Evolutionary conservation across 768 basidiomycete genomes (phyloP), one percentile per base, ranked within the genome.

Genomic region (Paxillus ammoniavirescens): DNA sequence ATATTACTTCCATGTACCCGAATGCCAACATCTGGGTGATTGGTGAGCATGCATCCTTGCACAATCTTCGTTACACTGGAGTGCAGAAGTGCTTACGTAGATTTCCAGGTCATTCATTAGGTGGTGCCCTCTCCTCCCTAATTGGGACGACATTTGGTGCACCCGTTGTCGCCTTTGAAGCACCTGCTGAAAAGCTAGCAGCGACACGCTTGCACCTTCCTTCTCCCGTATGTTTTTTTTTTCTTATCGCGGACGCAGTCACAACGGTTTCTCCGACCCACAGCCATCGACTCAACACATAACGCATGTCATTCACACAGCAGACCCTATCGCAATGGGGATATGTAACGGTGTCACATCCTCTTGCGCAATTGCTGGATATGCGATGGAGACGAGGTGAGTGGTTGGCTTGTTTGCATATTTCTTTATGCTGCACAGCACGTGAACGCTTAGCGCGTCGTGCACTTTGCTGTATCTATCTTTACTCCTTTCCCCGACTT

Each of bases 271-370:
- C 15, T 45, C 38, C 17, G 40, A 14, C 44, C 4, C 30, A 15
- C 60, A 89, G 87, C 88, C 86, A 0, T 84, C 86, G 2, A 77
- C 77, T 0, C 81, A 84, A 3, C 89, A 91, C 57, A 76, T 96
- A 40, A 93, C 88, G 0, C 93, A 98, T 63, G 77, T 98, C 8
- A 96, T 90, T 63, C 89, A 98, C 65, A 98, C 89, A 1, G 95
- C 88, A 18, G 96, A 98, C 76, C 95, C 95, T 0, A 91, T 98
- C 35, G 82, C 95, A 3, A 89, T 90, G 82, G 91, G 90, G 1
- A 78, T 78, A 0, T 94, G 92, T 63, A 93, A 75, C 12, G 93
- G 92, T 12, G 75, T 89, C 1, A 74, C 80, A 8, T 94, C 89
- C 0, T 70, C 80, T 0, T 99, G 96, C 67, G 83, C 86, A 14